These are phyloP conservation scores for Volvariella surrecta DNA, from an alignment of 1,284 basidiomycete genomes.

Conservation along the genomic window DNA sequence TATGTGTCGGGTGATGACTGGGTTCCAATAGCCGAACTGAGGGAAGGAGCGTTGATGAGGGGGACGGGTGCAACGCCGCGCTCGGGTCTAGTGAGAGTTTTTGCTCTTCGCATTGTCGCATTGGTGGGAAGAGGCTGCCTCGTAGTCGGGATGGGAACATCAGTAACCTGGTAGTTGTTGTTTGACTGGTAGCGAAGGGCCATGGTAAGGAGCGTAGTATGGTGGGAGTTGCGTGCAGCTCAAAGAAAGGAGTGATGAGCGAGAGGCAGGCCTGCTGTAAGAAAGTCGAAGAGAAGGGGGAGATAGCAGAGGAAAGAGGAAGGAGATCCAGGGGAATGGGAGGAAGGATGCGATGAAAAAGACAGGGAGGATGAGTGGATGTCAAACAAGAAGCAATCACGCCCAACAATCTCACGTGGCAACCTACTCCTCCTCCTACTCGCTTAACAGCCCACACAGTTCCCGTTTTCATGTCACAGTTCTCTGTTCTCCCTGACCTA, in stretches of 20 bases:
- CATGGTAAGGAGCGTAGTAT: slow-evolving; percentile 29
- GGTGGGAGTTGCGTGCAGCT: slow-evolving; percentile 16
- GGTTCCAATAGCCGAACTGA: slow-evolving; percentile 30
- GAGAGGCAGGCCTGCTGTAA: slow-evolving; percentile 21
- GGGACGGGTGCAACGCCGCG: slow-evolving; percentile 89
- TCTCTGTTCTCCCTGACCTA: slow-evolving; percentile 31
- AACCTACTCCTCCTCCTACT: no score
- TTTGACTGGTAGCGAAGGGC: slow-evolving; percentile 45
- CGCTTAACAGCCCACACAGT: background rate
- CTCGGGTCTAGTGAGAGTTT: slow-evolving; percentile 95
- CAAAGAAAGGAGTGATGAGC: slow-evolving; percentile 14
- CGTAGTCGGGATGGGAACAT: slow-evolving; percentile 64
- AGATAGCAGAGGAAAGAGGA: background rate
- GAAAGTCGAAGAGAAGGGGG: slow-evolving; percentile 5
- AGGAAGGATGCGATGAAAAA: slow-evolving; percentile 3
- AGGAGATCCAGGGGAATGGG: slow-evolving; percentile 6
- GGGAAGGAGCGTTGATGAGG: slow-evolving; percentile 64
- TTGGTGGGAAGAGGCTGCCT: slow-evolving; percentile 44
- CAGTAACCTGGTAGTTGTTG: slow-evolving; percentile 45
- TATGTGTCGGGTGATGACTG: slow-evolving; percentile 25
- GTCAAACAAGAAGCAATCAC: background rate
- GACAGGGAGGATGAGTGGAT: no score
- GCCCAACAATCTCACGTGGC: slow-evolving; percentile 2
- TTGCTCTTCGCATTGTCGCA: slow-evolving; percentile 71
- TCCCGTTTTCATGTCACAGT: background rate